Percentiles rank a stretch among this genome's conserved stretches.
phyloP scores from a whole-genome alignment of 345 rosid species.

The Isatis tinctoria region DNA sequence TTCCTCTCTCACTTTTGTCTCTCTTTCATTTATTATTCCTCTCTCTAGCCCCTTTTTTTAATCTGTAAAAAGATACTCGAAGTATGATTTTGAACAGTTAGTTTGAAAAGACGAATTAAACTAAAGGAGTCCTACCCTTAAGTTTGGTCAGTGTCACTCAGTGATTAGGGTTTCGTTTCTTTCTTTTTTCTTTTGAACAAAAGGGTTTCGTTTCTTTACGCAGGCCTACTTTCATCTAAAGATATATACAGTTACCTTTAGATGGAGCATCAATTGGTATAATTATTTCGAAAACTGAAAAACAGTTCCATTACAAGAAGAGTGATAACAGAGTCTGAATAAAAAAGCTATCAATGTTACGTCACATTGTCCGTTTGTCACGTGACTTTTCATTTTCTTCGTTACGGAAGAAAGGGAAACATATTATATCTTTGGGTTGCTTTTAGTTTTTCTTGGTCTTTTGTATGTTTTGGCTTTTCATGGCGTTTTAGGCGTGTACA shows the following conservation, averaged over 20 bases:
- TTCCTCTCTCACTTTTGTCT: slow-evolving; percentile 28
- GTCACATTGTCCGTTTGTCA: slow-evolving; percentile 19
- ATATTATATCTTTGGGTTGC: background rate
- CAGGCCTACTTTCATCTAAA: background rate
- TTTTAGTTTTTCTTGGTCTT: slow-evolving; percentile 6
- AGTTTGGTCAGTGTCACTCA: background rate
- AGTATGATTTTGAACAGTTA: background rate
- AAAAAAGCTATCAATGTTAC: background rate
- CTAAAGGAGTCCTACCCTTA: background rate
- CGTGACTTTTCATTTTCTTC: background rate
- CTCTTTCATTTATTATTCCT: slow-evolving; percentile 9
- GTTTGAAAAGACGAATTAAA: background rate
- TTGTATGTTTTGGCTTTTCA: slow-evolving; percentile 20
- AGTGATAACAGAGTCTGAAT: background rate
- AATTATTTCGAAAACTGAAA: background rate
- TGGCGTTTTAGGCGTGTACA: slow-evolving; percentile 15
- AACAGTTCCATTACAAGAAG: background rate
- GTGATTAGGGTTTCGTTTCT: background rate
- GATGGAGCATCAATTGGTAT: background rate
- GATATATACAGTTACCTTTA: background rate
- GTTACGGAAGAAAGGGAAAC: slow-evolving; percentile 3
- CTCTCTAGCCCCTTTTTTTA: background rate
- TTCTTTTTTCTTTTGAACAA: no score
- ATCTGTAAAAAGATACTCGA: background rate
- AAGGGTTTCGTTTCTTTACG: background rate